phyloP scores from a whole-genome alignment of 2,329 filamentous ascomycete species.

The Colletotrichum tropicicola region DNA sequence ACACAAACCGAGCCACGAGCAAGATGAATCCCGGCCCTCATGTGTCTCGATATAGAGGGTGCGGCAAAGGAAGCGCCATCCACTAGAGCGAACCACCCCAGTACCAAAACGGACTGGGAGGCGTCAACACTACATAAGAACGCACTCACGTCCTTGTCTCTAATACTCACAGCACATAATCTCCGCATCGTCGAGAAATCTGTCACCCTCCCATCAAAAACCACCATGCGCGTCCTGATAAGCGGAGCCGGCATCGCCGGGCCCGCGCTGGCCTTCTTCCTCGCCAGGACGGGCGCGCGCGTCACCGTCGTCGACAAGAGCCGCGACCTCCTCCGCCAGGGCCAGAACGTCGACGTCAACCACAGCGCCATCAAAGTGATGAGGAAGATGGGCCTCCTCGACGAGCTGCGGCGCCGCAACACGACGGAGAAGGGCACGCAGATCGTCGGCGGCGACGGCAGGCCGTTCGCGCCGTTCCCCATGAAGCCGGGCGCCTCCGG shows the following conservation, averaged over 20 bases:
- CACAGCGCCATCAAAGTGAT: slow-evolving; percentile 46
- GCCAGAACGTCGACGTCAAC: slow-evolving; percentile 27
- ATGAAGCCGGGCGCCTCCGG: slow-evolving; percentile 50
- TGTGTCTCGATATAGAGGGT: background rate
- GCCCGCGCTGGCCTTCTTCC: slow-evolving; percentile 9
- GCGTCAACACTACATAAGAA: background rate
- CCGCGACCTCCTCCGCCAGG: background rate
- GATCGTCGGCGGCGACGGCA: slow-evolving; percentile 51
- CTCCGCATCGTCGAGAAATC: background rate
- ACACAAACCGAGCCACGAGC: no score
- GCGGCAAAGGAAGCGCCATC: background rate
- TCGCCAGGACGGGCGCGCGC: slow-evolving; percentile 7
- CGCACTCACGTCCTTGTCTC: no score
- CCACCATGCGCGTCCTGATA: slow-evolving; percentile 11
- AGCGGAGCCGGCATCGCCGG: slow-evolving; percentile 32
- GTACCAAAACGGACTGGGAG: background rate
- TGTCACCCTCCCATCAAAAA: background rate
- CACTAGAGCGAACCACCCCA: background rate
- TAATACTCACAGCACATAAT: no score
- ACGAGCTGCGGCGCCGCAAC: slow-evolving; percentile 42
- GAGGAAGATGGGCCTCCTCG: slow-evolving; percentile 46
- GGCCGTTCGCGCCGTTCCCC: slow-evolving; percentile 45
- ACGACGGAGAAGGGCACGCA: slow-evolving; percentile 58
- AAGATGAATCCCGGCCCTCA: no score
- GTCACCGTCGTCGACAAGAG: slow-evolving; percentile 10